These are phyloP conservation scores for Immersiella caudata DNA, from an alignment of 495 filamentous ascomycete genomes.

Conservation along the genomic window DNA sequence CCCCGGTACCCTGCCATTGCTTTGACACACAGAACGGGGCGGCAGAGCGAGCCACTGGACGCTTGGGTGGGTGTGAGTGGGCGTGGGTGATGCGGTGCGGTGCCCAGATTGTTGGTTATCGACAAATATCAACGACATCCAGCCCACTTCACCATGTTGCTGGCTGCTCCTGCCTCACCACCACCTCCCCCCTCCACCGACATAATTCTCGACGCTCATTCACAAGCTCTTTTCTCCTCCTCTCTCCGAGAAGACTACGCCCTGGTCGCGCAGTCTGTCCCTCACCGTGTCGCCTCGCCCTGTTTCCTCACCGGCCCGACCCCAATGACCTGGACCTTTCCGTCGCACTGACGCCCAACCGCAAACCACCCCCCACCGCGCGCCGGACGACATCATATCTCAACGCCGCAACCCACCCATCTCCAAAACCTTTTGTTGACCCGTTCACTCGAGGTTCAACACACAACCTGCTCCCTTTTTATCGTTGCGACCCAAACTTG, in stretches of 20 bases:
- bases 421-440: slow-evolving; percentile 31
- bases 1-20: slow-evolving; percentile 29
- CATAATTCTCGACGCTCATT: slow-evolving; percentile 41
- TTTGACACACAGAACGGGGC: slow-evolving; percentile 36
- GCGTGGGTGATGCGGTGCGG: background rate
- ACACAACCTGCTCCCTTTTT: slow-evolving; percentile 11
- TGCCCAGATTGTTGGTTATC: slow-evolving; percentile 19
- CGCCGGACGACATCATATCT: slow-evolving; percentile 13
- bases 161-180: slow-evolving; percentile 31
- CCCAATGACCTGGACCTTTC: slow-evolving; percentile 7
- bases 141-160: slow-evolving; percentile 34
- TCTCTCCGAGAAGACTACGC: slow-evolving; percentile 24
- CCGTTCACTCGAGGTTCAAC: slow-evolving; percentile 41
- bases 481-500: slow-evolving; percentile 24
- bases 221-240: slow-evolving; percentile 28
- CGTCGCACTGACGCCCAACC: slow-evolving; percentile 30
- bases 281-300: slow-evolving; percentile 21
- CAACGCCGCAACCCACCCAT: slow-evolving; percentile 1
- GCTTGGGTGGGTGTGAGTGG: background rate
- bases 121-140: slow-evolving; percentile 41
- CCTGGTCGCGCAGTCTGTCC: slow-evolving; percentile 24
- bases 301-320: slow-evolving; percentile 17
- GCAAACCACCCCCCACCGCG: background rate
- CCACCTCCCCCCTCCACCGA: slow-evolving; percentile 26
- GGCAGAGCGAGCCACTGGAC: slow-evolving; percentile 29